Evolutionary conservation across 768 basidiomycete genomes (phyloP).

Genomic region (Psilocybe subaeruginosa): DNA sequence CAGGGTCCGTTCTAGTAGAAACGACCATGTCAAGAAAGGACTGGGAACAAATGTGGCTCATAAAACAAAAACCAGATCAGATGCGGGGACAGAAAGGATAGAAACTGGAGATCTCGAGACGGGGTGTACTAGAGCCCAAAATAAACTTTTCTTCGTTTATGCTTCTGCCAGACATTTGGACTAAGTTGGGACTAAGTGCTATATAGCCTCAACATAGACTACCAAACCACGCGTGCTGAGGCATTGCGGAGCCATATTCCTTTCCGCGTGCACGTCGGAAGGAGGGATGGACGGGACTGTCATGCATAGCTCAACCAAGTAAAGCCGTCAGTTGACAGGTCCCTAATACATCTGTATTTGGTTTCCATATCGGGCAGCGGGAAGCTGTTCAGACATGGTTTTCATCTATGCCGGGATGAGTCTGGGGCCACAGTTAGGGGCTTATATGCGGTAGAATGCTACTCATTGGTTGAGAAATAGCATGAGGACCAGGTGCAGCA

Average conservation of each 20-base stretch:
- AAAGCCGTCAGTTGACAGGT: conserved; percentile 13
- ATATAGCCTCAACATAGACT: background rate
- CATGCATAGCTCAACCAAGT: conserved; percentile 3
- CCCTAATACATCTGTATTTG: conserved; percentile 21
- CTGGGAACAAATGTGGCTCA: too few species aligned
- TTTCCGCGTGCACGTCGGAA: conserved; percentile 2
- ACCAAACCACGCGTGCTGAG: background rate
- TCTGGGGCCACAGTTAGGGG: background rate
- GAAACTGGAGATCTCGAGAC: background rate
- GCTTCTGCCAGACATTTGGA: background rate
- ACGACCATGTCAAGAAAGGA: too few species aligned
- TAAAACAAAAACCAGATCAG: background rate
- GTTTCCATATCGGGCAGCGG: conserved; percentile 11
- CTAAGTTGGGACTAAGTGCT: background rate
- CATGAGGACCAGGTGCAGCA: background rate
- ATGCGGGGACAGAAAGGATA: background rate
- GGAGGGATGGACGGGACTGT: background rate
- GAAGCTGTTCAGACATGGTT: background rate
- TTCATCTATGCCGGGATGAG: background rate
- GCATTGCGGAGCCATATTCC: background rate
- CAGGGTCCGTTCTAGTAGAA: background rate
- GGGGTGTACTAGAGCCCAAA: background rate
- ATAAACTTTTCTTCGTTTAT: background rate
- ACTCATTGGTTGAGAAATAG: background rate
- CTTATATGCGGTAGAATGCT: background rate